Percentiles rank a stretch among this genome's conserved stretches.
Conservation (phyloP, 2,329 filamentous ascomycete species). For the Pseudopyricularia javanii region DNA sequence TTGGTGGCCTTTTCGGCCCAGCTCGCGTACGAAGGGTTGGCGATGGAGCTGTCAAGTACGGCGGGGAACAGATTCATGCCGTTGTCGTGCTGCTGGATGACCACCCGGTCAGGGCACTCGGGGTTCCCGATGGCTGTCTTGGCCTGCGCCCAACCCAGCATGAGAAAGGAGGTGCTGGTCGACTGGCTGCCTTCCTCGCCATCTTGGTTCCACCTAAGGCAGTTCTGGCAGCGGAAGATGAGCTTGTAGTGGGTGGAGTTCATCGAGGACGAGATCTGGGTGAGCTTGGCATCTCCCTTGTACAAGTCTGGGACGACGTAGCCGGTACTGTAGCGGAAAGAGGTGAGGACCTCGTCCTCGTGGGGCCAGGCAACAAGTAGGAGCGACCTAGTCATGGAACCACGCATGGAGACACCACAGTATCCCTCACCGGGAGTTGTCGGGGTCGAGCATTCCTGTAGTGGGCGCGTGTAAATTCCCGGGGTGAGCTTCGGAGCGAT, state of each 20-base stretch:
- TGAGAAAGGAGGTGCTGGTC: constrained; percentile 14
- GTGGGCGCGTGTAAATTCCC: background rate
- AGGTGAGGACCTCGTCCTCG: constrained; percentile 32
- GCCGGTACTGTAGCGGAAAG: constrained; percentile 38
- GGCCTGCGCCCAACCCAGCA: constrained; percentile 38
- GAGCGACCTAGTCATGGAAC: constrained; percentile 38
- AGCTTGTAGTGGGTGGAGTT: constrained; percentile 43
- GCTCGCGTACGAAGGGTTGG: constrained; percentile 16
- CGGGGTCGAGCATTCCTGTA: constrained; percentile 31
- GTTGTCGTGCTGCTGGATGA: constrained; percentile 19
- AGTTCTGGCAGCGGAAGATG: constrained; percentile 46
- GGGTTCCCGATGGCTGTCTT: constrained; percentile 21
- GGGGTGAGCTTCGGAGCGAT: background rate
- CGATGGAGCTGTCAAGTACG: constrained; percentile 12
- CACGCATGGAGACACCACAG: constrained; percentile 39
- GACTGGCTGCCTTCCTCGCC: constrained; percentile 25
- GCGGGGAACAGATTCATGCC: constrained; percentile 18
- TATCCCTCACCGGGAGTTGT: constrained; percentile 33
- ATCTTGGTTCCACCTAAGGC: constrained; percentile 32
- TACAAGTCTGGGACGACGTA: constrained; percentile 44
- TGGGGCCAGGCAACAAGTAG: constrained; percentile 40
- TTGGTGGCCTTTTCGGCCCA: constrained; percentile 19
- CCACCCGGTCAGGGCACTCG: constrained; percentile 16
- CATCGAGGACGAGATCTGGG: constrained; percentile 39
- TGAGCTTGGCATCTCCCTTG: constrained; percentile 43